These are phyloP conservation scores for Fusarium sulawesiense DNA, from an alignment of 2,329 filamentous ascomycete species.

Conservation along the genomic window DNA sequence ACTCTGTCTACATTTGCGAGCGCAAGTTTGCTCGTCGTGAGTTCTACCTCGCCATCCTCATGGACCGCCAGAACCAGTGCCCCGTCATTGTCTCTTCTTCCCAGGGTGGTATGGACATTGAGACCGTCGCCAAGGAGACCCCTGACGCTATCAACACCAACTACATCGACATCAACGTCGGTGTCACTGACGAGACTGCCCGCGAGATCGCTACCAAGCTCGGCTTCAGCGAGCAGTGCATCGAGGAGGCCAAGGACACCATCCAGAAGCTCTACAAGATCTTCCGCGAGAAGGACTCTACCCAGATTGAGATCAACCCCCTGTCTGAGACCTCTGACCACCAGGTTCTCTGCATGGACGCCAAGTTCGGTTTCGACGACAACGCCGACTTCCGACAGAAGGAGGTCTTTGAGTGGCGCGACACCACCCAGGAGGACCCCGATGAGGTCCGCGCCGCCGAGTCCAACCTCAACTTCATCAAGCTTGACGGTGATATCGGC, in stretches of 20 bases:
- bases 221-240: slow-evolving; percentile 97
- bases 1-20: slow-evolving; percentile 98
- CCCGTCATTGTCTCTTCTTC: slow-evolving; percentile 98
- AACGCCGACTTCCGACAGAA: slow-evolving; percentile 99
- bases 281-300: slow-evolving; percentile 98
- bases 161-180: slow-evolving; percentile 90
- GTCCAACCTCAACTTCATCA: slow-evolving; percentile 99
- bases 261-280: slow-evolving; percentile 99
- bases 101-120: slow-evolving; percentile 99
- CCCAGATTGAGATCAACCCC: slow-evolving; percentile 99
- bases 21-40: slow-evolving; percentile 99
- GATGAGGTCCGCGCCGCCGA: slow-evolving; percentile 97
- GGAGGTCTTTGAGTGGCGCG: slow-evolving; percentile 94
- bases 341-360: slow-evolving; percentile 98
- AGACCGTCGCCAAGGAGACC: slow-evolving; percentile 97
- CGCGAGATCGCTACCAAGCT: slow-evolving; percentile 89
- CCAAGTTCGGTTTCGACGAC: slow-evolving; percentile 98
- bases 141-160: slow-evolving; percentile 96
- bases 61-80: slow-evolving; percentile 91
- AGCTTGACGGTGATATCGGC: slow-evolving; percentile 98
- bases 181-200: slow-evolving; percentile 96
- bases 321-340: slow-evolving; percentile 98
- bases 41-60: slow-evolving; percentile 98
- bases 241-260: slow-evolving; percentile 93
- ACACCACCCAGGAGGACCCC: slow-evolving; percentile 93